Evolutionary conservation across 495 filamentous ascomycete species (phyloP), one percentile per base, ranked within the genome.

Genomic region (Platismatia glauca): DNA sequence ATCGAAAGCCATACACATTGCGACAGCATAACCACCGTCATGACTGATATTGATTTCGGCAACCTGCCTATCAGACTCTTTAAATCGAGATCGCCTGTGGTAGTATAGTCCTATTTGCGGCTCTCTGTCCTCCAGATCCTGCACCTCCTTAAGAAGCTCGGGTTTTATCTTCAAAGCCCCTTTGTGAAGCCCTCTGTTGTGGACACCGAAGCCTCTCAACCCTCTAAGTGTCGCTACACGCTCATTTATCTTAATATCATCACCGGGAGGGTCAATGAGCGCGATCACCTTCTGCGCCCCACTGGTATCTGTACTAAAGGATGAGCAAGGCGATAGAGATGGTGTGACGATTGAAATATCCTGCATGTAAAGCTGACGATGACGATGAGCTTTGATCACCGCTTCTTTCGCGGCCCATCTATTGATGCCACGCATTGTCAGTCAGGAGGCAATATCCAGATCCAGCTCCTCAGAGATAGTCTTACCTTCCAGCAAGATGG

Each of bases 321-420:
- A 35, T 37, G 53, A 33, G 20, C 44, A 24, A 18, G 39, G 52
- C 16, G 20, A 20, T 18, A 13, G 15, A 50, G 4, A 13, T 31
- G 59, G 66, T 29, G 7, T 20, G 15, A 68, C 35, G 43, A 85
- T 79, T 5, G 72, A 58, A 43, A 85, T 76, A 48, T 82, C 71
- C 16, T 75, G 73, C 53, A 80, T 80, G 7, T 63, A 71, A 24
- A 85, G 63, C 24, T 65, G 65, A 24, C 77, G 73, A 35, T 70
- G 64, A 3, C 71, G 70, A 60, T 81, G 78, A 6, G 85, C 84
- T 68, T 88, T 88, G 50, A 84, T 79, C n/a, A 73, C 75, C 0
- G 85, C 84, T 70, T 88, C 85, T 69, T 88, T 88, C 0, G 83
- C 84, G 12, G 85, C 84, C 70, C 79, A 87, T 65, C 83, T 76